A percentile compares a stretch with the other conserved stretches of the same genome.
These are phyloP conservation scores for Cutaneotrichosporon sp. DNA, from an alignment of 1,284 basidiomycete genomes.

Conservation along the genomic window DNA sequence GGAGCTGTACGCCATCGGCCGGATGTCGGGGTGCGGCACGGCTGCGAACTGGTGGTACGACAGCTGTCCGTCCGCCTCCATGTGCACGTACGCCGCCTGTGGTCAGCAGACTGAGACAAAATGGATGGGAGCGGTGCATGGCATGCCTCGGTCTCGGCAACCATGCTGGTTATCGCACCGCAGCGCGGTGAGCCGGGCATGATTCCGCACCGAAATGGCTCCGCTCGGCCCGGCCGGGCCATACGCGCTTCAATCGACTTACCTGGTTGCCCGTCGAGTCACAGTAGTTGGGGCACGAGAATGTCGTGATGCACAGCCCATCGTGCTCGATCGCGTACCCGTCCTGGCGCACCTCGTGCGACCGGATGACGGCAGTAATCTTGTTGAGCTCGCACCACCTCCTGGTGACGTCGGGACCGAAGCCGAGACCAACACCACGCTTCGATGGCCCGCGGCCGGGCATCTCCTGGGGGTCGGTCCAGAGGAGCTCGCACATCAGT, in stretches of 20 bases:
- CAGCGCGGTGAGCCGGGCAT: background rate
- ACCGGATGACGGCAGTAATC: constrained; percentile 86
- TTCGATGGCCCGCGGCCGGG: constrained; percentile 96
- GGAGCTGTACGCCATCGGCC: constrained; percentile 83
- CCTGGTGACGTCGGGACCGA: constrained; percentile 89
- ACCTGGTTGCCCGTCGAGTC: constrained; percentile 56
- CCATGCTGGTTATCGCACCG: background rate
- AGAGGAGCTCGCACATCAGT: constrained; percentile 85
- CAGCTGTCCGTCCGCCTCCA: constrained; percentile 74
- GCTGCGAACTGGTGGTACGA: constrained; percentile 83
- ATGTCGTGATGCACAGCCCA: constrained; percentile 55
- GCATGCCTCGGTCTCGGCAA: background rate
- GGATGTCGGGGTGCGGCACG: constrained; percentile 81
- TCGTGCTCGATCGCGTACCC: constrained; percentile 63
- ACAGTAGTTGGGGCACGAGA: constrained; percentile 55
- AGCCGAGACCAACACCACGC: constrained; percentile 92
- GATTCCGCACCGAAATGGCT: background rate
- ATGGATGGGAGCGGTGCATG: too few species aligned
- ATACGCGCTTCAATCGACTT: constrained; percentile 1
- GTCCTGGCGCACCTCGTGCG: constrained; percentile 92
- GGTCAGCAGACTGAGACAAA: background rate
- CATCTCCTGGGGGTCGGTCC: constrained; percentile 92
- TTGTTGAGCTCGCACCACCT: constrained; percentile 86
- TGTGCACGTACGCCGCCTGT: constrained; percentile 64
- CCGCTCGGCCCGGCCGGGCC: background rate